Base-by-base conservation (phyloP, 2,329 filamentous ascomycete species). In the Ascochyta clinopodiicola region DNA sequence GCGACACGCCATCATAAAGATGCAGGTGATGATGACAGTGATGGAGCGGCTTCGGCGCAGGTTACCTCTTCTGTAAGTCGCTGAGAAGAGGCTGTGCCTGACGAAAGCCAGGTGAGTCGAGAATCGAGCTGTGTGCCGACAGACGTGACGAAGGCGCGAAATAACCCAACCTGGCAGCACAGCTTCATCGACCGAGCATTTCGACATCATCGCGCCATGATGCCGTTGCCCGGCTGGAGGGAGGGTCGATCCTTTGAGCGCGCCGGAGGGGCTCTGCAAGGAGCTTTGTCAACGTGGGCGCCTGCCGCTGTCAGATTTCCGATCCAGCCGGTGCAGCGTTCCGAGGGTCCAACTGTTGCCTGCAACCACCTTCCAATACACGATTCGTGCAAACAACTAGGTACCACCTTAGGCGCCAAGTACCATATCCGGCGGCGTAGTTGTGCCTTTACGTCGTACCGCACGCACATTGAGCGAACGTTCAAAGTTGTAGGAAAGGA, bases 251-350 rank as follows among this genome's bases (percentile, higher is more conserved):
- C 12, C 13, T 34, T 17, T 6, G 29, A 31, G 13, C 13, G 29
- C 29, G 29, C 13, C 9, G 15, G 15, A 8, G 32, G 17, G n/a
- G 32, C n/a, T 17, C 32, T 31, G 29, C 12, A 15, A 31, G 29
- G 29, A 31, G 29, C 29, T 31, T 17, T 15, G 17, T 22, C 21
- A 24, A 22, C 10, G 12, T 39, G 27, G 27, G 37, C 46, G 37
- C 46, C 46, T 27, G 37, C 37, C 46, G 36, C 29, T 49, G 37
- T 49, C 46, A 49, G 17, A 21, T 6, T 17, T 15, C 29, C 13
- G 29, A 31, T 13, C 29, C 29, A 31, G 10, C 29, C 29, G 12
- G 12, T 31, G 5, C 29, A 31, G 4, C 29, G 29, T 13, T 12
- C 12, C 12, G 29, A 31, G 12, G 10, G 13, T 31, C 29, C 10